Percentiles rank a stretch among this genome's conserved stretches.
phyloP scores from a whole-genome alignment of 192 early-diverging fungal genomes.

The Phlyctochytrium planicorne region DNA sequence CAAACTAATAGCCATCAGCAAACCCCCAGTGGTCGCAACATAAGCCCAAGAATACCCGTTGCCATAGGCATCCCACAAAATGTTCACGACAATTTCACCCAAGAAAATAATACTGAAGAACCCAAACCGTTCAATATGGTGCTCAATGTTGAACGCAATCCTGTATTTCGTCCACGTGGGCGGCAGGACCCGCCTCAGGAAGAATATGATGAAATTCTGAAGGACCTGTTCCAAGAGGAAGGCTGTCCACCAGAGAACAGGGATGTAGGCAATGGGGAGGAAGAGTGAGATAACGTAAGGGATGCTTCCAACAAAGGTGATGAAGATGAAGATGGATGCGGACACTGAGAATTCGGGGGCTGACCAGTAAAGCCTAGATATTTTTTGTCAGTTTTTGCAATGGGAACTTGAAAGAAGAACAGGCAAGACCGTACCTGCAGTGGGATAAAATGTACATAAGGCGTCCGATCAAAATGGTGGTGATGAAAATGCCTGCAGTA shows the following conservation, averaged over 20 bases:
- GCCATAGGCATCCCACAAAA: conserved; percentile 24
- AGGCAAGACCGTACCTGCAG: not conserved
- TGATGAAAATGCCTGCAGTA: conserved; percentile 12
- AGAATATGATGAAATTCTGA: not conserved
- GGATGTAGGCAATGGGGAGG: not conserved
- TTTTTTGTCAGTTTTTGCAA: no score
- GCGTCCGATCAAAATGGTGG: conserved; percentile 2
- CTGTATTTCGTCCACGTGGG: conserved; percentile 9
- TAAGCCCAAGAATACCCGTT: conserved; percentile 15
- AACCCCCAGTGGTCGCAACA: conserved; percentile 32
- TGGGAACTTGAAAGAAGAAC: not conserved
- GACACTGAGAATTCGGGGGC: conserved; percentile 7
- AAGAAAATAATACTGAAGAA: conserved; percentile 33
- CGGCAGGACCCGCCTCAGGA: not conserved
- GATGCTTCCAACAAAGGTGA: not conserved
- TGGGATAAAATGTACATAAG: conserved; percentile 7
- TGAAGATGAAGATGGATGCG: not conserved
- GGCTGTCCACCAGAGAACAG: conserved; percentile 9
- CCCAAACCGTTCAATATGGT: conserved; percentile 36
- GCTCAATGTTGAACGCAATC: conserved; percentile 42
- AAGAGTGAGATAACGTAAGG: conserved; percentile 7
- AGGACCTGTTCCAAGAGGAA: conserved; percentile 6
- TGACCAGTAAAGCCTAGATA: conserved; percentile 8
- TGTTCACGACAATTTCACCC: conserved; percentile 36
- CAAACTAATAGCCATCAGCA: conserved; percentile 36